These are phyloP conservation scores for Talaromyces sp. DNA, from an alignment of 2,329 filamentous ascomycete species.

Conservation along the genomic window DNA sequence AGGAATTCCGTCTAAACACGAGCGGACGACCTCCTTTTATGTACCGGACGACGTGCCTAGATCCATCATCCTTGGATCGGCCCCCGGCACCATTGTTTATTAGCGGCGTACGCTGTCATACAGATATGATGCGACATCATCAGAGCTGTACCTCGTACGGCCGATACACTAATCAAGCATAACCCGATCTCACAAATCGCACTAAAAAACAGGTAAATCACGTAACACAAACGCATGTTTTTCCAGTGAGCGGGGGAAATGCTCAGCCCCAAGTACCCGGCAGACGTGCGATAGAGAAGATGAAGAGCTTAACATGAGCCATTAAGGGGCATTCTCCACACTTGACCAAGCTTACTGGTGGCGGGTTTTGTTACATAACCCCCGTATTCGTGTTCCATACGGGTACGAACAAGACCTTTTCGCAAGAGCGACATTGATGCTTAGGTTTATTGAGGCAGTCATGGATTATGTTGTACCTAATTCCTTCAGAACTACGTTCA, in stretches of 20 bases:
- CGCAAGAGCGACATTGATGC: not conserved
- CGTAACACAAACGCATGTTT: not conserved
- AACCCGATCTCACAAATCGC: not conserved
- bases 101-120: not conserved
- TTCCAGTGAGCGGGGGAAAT: not conserved
- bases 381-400: not conserved
- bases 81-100: constrained; percentile 2
- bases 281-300: not conserved
- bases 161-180: not conserved
- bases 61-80: not conserved
- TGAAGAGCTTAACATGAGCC: not conserved
- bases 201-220: constrained; percentile 1
- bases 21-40: constrained; percentile 13
- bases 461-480: not conserved
- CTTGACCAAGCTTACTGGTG: not conserved
- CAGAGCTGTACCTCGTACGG: not conserved
- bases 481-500: not conserved
- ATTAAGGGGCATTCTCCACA: constrained; percentile 1
- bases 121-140: constrained; percentile 3
- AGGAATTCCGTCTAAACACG: not conserved
- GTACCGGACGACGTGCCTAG: not conserved
- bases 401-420: not conserved
- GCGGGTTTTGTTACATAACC: not conserved
- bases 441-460: not conserved
- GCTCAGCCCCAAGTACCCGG: constrained; percentile 6